phyloP scores from a whole-genome alignment of 495 filamentous ascomycete genomes.

The Amniculicola lignicola region DNA sequence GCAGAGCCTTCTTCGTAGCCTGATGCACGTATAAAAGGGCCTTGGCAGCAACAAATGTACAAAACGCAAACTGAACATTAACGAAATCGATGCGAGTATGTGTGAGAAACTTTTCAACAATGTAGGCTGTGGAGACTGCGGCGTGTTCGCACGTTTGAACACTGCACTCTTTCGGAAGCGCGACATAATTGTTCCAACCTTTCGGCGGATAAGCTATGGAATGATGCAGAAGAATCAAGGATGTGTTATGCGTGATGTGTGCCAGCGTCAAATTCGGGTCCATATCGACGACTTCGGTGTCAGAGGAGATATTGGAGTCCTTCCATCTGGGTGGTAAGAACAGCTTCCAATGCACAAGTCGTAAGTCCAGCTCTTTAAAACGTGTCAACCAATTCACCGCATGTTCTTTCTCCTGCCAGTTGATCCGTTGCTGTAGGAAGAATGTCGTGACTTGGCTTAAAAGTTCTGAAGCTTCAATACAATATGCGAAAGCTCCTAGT shows the following conservation, averaged over 20 bases:
- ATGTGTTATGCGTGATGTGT: constrained; percentile 16
- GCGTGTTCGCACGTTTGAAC: constrained; percentile 9
- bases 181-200: constrained; percentile 6
- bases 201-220: constrained; percentile 12
- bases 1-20: background rate
- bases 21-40: constrained; percentile 1
- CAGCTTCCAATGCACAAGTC: constrained; percentile 13
- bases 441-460: constrained; percentile 16
- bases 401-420: constrained; percentile 16
- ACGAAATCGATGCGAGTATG: constrained; percentile 6
- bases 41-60: constrained; percentile 10
- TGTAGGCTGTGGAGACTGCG: constrained; percentile 1
- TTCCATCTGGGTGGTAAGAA: constrained; percentile 14
- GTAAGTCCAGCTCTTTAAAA: constrained; percentile 10
- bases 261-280: constrained; percentile 13
- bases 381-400: constrained; percentile 8
- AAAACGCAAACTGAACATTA: constrained; percentile 12
- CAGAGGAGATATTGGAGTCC: constrained; percentile 7
- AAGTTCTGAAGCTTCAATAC: constrained; percentile 9
- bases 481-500: constrained; percentile 14
- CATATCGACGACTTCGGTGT: constrained; percentile 8
- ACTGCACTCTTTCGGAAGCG: constrained; percentile 6
- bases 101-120: constrained; percentile 4
- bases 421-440: constrained; percentile 16
- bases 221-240: constrained; percentile 12